Conservation (phyloP, 2,329 filamentous ascomycete genomes). For the Xylaria multiplex region DNA sequence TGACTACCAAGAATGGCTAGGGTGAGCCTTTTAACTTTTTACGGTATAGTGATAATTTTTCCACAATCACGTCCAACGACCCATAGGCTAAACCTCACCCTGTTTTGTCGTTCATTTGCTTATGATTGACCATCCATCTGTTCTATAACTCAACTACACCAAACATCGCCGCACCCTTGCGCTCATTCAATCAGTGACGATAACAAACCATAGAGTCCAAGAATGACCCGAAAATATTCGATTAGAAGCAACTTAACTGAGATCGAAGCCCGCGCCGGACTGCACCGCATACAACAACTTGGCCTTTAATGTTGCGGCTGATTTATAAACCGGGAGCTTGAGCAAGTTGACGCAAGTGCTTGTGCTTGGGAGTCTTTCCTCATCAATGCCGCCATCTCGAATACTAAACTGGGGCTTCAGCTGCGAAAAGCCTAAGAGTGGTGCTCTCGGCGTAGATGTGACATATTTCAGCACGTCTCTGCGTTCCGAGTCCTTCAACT, state of each 20-base stretch:
- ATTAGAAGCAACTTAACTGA: constrained; percentile 59
- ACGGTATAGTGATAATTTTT: background rate
- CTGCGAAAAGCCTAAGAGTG: constrained; percentile 87
- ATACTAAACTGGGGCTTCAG: constrained; percentile 90
- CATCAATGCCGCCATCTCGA: constrained; percentile 80
- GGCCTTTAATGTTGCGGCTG: constrained; percentile 71
- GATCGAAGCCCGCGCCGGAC: constrained; percentile 91
- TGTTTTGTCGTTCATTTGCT: constrained; percentile 15
- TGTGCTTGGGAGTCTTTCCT: constrained; percentile 85
- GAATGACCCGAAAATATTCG: background rate
- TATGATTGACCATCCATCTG: constrained; percentile 7
- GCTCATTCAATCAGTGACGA: constrained; percentile 1
- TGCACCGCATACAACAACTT: constrained; percentile 92
- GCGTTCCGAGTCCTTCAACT: constrained; percentile 78
- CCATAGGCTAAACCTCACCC: background rate
- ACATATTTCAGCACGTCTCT: constrained; percentile 94
- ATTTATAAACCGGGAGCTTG: constrained; percentile 86
- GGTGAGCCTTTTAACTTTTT: background rate
- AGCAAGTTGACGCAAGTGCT: constrained; percentile 96
- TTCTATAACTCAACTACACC: constrained; percentile 5
- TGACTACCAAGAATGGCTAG: background rate
- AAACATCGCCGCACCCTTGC: background rate
- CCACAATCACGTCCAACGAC: background rate
- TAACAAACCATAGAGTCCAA: background rate
- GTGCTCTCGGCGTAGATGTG: constrained; percentile 89